Base-by-base conservation (phyloP, 192 early-diverging fungal genomes). In the Coemansia sp. region DNA sequence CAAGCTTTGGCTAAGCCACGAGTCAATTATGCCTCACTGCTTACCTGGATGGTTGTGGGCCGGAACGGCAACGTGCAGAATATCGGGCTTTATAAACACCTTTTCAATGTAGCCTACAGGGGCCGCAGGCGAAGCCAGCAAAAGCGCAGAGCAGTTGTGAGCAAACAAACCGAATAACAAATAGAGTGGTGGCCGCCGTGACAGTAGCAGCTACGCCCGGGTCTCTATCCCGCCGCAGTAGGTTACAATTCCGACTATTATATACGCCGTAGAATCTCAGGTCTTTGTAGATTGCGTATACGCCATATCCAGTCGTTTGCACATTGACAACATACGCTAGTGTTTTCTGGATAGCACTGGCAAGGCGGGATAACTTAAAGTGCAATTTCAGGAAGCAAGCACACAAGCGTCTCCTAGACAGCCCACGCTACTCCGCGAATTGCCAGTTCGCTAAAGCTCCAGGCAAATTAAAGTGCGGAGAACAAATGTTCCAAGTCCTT, bases 101-200 rank as follows among this genome's bases (percentile, higher is more conserved):
- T 73, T 42, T 42, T 73, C 34, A 15, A 73, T 60, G 46, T 53
- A 65, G 11, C 57, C 70, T 73, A 73, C 54, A 47, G 15, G 3
- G 3, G 8, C 22, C 14, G 45, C 27, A 20, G 14, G n/a, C n/a
- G n/a, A n/a, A n/a, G n/a, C n/a, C n/a, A n/a, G n/a, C n/a, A n/a
- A n/a, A n/a, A n/a, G n/a, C n/a, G n/a, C n/a, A n/a, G n/a, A n/a
- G n/a, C n/a, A n/a, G n/a, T n/a, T n/a, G n/a, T n/a, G n/a, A 30
- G 44, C 25, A 39, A 39, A 38, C 45, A 58, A 45, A 48, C 23
- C 48, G 29, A 38, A 21, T 5, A 50, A 34, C 8, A n/a, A n/a
- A 39, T 39, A 39, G 38, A 39, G 38, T 39, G 19, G n/a, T 17
- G 38, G 38, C 11, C n/a, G 26, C 17, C 5, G 11, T 22, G 30